phyloP scores from a whole-genome alignment of 208 protist species.

The Acanthamoeba sp. region DNA sequence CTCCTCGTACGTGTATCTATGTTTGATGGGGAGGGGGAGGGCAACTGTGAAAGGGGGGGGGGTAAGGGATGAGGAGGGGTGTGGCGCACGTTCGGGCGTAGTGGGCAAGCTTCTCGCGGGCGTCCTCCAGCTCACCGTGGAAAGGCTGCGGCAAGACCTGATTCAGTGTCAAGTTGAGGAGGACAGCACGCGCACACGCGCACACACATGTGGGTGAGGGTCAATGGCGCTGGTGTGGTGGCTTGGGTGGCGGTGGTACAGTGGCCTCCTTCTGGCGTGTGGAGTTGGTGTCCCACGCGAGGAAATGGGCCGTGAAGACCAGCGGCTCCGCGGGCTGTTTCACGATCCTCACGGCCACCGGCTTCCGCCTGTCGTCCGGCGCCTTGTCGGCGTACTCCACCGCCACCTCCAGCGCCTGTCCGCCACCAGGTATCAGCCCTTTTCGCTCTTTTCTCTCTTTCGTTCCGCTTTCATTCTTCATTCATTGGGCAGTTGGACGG shows the following conservation, averaged over 20 bases:
- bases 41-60: neutral
- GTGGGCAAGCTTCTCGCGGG: neutral
- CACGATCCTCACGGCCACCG: neutral
- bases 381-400: constrained; percentile 5
- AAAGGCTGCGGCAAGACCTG: neutral
- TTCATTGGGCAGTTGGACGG: too few relatives aligned
- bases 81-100: neutral
- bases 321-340: neutral
- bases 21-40: neutral
- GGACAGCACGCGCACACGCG: too few relatives aligned
- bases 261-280: neutral
- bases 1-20: constrained; percentile 43
- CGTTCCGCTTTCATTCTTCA: too few relatives aligned
- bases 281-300: constrained; percentile 11
- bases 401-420: constrained; percentile 9
- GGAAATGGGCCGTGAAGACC: constrained; percentile 29
- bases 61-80: neutral
- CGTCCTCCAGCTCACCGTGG: neutral
- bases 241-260: neutral
- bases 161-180: too few relatives aligned
- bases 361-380: neutral
- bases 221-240: too few relatives aligned
- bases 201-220: too few relatives aligned
- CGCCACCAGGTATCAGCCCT: too few relatives aligned
- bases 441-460: too few relatives aligned